phyloP scores from a whole-genome alignment of 345 rosid species.

The Ceriops zippeliana region DNA sequence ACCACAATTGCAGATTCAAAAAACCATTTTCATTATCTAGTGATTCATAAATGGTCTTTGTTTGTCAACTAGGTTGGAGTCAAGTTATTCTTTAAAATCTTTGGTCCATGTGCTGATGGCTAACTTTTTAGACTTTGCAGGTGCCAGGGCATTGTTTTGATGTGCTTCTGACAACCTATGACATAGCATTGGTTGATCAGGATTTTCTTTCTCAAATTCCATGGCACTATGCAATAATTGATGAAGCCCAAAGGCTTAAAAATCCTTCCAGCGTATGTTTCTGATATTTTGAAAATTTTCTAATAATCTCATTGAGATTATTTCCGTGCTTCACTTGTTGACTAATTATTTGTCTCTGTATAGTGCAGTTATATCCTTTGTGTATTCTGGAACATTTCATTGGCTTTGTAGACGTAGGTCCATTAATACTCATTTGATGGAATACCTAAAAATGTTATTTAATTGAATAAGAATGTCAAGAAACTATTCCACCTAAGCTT shows the following conservation, averaged over 20 bases:
- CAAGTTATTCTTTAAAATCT: background rate
- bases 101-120: background rate
- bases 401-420: background rate
- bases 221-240: constrained; percentile 71
- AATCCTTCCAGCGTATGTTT: constrained; percentile 78
- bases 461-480: no score
- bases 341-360: background rate
- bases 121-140: constrained; percentile 36
- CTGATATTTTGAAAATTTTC: constrained; percentile 3
- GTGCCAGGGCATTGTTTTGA: constrained; percentile 56
- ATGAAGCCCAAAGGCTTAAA: constrained; percentile 93
- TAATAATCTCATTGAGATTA: background rate
- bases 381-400: background rate
- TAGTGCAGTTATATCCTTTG: no score
- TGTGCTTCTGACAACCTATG: constrained; percentile 81
- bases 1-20: background rate
- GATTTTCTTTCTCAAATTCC: constrained; percentile 84
- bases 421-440: background rate
- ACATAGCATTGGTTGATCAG: constrained; percentile 63
- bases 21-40: no score
- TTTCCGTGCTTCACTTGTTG: background rate
- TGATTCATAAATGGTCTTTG: background rate
- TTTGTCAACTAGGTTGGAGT: background rate
- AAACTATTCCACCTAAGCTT: no score
- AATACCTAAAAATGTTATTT: no score